Conservation (phyloP, 2,329 filamentous ascomycete genomes). For the Fusarium praegraminearum region DNA sequence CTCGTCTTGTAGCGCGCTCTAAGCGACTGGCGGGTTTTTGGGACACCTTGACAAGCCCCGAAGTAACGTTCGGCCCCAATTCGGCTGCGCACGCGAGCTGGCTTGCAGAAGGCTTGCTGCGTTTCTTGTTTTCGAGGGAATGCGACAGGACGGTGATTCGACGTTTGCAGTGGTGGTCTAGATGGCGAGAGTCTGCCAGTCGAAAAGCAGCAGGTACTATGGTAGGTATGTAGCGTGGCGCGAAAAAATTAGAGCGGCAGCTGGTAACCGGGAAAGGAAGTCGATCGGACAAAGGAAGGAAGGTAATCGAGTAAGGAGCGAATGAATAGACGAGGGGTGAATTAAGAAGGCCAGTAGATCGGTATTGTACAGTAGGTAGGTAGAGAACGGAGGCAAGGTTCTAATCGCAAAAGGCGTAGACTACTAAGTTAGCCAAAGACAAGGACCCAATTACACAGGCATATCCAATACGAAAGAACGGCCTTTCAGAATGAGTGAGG, state of each 20-base stretch:
- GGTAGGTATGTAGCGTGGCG: conserved; percentile 30
- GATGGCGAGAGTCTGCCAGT: conserved; percentile 25
- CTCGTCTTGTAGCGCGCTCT: conserved; percentile 20
- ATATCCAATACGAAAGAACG: conserved; percentile 16
- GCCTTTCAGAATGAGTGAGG: conserved; percentile 9
- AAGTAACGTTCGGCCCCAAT: conserved; percentile 20
- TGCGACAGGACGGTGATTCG: conserved; percentile 32
- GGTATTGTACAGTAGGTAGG: conserved; percentile 5
- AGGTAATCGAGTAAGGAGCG: conserved; percentile 28
- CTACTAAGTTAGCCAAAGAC: conserved; percentile 19
- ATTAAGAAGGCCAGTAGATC: conserved; percentile 10
- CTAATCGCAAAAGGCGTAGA: conserved; percentile 20
- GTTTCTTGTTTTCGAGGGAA: conserved; percentile 29
- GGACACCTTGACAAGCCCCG: conserved; percentile 25
- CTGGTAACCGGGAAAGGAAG: conserved; percentile 27
- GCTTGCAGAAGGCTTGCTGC: conserved; percentile 21
- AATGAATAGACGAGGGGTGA: conserved; percentile 25
- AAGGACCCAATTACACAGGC: conserved; percentile 17
- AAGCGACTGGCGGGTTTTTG: conserved; percentile 16
- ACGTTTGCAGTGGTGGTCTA: conserved; percentile 34
- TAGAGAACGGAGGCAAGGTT: conserved; percentile 13
- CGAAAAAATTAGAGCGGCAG: conserved; percentile 28
- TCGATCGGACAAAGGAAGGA: conserved; percentile 35
- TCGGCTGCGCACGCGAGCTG: conserved; percentile 33
- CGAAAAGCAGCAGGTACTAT: conserved; percentile 18